Conservation (phyloP, 805 yeast genomes). For the Ogataea populi-albae region DNA sequence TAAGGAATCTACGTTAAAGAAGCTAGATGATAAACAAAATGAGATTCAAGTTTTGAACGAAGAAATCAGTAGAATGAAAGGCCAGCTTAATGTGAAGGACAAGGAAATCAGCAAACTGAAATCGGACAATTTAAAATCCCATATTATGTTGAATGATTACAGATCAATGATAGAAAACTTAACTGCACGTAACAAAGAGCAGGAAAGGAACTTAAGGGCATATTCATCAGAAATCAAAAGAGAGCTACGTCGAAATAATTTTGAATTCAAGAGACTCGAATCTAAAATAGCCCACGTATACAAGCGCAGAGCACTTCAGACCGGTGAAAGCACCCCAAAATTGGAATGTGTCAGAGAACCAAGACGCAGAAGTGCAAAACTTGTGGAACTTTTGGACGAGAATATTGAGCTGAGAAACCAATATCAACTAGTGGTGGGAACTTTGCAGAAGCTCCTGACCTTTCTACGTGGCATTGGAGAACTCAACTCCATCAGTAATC, state of each 20-base stretch:
- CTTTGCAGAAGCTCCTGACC: slow-evolving; percentile 10
- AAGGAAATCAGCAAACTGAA: slow-evolving; percentile 18
- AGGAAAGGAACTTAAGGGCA: slow-evolving; percentile 18
- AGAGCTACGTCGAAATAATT: slow-evolving; percentile 18
- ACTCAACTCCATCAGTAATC: slow-evolving; percentile 3
- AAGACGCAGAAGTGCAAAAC: slow-evolving; percentile 11
- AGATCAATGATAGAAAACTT: slow-evolving; percentile 13
- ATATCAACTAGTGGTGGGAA: slow-evolving; percentile 11
- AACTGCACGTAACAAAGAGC: slow-evolving; percentile 13
- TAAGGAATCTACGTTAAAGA: slow-evolving; percentile 17
- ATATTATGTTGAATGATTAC: slow-evolving; percentile 12
- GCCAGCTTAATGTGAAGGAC: slow-evolving; percentile 14
- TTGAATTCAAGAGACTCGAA: slow-evolving; percentile 18
- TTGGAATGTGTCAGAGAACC: slow-evolving; percentile 6
- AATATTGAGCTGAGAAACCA: slow-evolving; percentile 14
- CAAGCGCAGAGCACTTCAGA: slow-evolving; percentile 6
- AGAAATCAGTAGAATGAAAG: slow-evolving; percentile 7
- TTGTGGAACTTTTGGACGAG: slow-evolving; percentile 14
- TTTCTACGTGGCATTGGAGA: slow-evolving; percentile 14
- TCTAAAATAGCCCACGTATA: slow-evolving; percentile 6
- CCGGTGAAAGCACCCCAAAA: not conserved
- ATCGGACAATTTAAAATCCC: slow-evolving; percentile 17
- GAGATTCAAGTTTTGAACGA: slow-evolving; percentile 14
- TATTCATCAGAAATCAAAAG: slow-evolving; percentile 21
- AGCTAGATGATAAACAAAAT: slow-evolving; percentile 13